A percentile compares a stretch with the other conserved stretches of the same genome.
Evolutionary conservation across 495 filamentous ascomycete species (phyloP).

Genomic region (Neurospora sp.): DNA sequence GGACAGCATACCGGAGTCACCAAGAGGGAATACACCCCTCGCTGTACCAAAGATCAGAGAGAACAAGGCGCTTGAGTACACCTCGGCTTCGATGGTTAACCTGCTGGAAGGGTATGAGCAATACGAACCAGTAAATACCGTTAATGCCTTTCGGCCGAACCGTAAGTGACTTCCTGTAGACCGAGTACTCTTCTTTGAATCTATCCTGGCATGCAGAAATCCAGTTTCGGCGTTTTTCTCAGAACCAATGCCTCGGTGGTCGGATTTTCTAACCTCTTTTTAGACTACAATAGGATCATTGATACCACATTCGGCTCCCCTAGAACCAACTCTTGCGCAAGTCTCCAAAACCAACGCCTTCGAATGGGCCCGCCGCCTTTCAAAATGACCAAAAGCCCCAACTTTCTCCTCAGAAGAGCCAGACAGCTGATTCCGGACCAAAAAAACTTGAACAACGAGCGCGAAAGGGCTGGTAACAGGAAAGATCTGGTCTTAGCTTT

Average conservation of each 20-base stretch:
- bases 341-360: neutral
- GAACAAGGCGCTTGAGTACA: neutral
- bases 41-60: conserved; percentile 20
- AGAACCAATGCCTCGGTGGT: neutral
- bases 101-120: neutral
- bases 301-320: neutral
- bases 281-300: neutral
- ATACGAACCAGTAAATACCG: neutral
- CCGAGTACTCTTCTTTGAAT: neutral
- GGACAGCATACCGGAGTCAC: conserved; percentile 12
- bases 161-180: neutral
- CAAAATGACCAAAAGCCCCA: neutral
- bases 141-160: neutral
- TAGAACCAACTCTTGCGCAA: neutral
- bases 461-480: neutral
- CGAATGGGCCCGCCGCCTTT: neutral
- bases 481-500: neutral
- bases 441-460: neutral
- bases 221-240: neutral
- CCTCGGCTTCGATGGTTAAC: neutral
- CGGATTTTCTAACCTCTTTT: neutral
- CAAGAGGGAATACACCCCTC: conserved; percentile 7
- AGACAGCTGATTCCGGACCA: neutral
- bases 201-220: neutral
- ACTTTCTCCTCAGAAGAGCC: neutral